phyloP scores from a whole-genome alignment of 1,139 yeast genomes.

The Lodderomyces metapsilosis region DNA sequence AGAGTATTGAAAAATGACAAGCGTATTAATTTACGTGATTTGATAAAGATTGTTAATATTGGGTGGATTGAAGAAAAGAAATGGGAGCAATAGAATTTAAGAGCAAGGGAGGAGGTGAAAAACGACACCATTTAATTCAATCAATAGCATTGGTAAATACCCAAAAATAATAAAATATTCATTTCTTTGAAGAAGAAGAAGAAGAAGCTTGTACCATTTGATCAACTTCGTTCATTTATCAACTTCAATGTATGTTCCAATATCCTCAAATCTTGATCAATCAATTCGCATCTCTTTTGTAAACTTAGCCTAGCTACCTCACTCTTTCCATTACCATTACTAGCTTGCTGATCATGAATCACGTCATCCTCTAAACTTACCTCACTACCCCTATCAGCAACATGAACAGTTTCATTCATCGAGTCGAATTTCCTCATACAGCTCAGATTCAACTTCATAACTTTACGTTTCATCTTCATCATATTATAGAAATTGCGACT shows the following conservation, averaged over 20 bases:
- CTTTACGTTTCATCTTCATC: conserved; percentile 19
- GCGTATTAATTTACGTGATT: conserved; percentile 60
- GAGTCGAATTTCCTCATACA: conserved; percentile 12
- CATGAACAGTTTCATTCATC: conserved; percentile 18
- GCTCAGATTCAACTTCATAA: conserved; percentile 20
- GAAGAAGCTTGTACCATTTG: no score
- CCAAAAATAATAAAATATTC: no score
- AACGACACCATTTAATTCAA: not conserved
- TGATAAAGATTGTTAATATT: conserved; percentile 56
- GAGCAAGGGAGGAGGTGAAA: no score
- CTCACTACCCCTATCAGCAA: not conserved
- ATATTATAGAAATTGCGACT: conserved; percentile 26
- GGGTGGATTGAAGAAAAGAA: conserved; percentile 70
- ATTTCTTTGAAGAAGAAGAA: no score
- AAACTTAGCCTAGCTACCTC: conserved; percentile 17
- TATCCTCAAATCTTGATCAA: conserved; percentile 49
- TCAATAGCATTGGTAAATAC: not conserved
- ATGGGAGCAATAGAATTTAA: conserved; percentile 47
- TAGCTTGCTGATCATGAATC: no score
- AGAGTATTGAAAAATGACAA: conserved; percentile 47
- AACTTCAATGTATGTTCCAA: conserved; percentile 35
- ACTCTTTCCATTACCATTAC: not conserved
- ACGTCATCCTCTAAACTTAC: no score
- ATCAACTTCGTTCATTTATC: not conserved
- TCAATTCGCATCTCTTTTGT: conserved; percentile 40